phyloP scores from a whole-genome alignment of 2,329 filamentous ascomycete species.

The Whalleya microplaca region DNA sequence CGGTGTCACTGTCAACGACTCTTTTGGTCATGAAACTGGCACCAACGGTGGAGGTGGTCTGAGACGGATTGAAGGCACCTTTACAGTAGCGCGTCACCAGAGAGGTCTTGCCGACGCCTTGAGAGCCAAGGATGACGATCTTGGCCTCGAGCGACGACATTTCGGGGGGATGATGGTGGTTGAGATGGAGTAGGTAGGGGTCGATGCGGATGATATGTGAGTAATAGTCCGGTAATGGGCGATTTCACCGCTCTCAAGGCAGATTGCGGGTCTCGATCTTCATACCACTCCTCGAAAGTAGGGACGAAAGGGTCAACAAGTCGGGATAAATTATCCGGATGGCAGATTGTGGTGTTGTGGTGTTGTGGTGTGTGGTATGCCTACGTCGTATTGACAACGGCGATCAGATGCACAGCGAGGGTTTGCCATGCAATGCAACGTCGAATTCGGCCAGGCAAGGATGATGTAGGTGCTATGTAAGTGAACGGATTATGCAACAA shows the following conservation, averaged over 20 bases:
- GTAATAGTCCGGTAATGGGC: slow-evolving; percentile 4
- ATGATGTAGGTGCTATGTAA: background rate
- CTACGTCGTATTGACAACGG: background rate
- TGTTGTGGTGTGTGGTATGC: background rate
- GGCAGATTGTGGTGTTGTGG: slow-evolving; percentile 5
- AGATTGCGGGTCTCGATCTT: slow-evolving; percentile 22
- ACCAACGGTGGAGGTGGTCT: slow-evolving; percentile 73
- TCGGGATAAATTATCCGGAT: slow-evolving; percentile 5
- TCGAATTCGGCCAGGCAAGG: background rate
- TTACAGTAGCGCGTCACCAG: slow-evolving; percentile 78
- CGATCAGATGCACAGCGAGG: background rate
- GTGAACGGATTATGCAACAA: background rate
- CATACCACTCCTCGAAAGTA: slow-evolving; percentile 24
- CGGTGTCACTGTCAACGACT: slow-evolving; percentile 80
- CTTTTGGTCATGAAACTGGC: slow-evolving; percentile 81
- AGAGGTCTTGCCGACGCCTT: slow-evolving; percentile 80
- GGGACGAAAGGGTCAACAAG: background rate
- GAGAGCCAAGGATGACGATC: slow-evolving; percentile 78
- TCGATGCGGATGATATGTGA: slow-evolving; percentile 1
- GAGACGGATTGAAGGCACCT: slow-evolving; percentile 68
- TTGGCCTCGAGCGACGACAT: slow-evolving; percentile 76
- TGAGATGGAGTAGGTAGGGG: background rate
- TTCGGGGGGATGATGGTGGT: slow-evolving; percentile 8
- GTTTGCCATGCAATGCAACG: background rate
- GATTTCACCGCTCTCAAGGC: slow-evolving; percentile 18